Conservation (phyloP, 208 protist species). For the Acanthamoeba triangularis region DNA sequence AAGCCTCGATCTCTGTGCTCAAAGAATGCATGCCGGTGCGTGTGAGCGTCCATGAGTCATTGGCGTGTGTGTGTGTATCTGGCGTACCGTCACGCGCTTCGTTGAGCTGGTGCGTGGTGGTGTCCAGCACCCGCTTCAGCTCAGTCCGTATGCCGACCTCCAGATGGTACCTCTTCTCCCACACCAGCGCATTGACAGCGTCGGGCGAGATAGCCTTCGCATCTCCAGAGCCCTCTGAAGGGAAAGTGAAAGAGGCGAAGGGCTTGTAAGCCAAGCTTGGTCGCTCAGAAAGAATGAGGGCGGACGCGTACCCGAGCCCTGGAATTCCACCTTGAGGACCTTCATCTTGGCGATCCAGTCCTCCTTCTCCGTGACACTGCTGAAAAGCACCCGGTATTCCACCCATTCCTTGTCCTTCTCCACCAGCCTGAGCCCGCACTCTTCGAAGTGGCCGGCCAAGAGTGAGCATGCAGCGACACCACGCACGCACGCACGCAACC, state of each 20-base stretch:
- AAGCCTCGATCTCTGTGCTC: not conserved
- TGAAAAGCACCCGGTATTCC: not conserved
- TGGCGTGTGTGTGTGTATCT: not conserved
- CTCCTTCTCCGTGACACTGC: not conserved
- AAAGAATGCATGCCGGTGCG: not conserved
- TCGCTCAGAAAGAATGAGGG: not conserved
- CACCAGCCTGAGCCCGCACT: not conserved
- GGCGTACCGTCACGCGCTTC: not conserved
- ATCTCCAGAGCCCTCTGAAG: not conserved
- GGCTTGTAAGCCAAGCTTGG: not conserved
- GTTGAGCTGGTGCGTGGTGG: not conserved
- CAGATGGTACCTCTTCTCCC: not conserved
- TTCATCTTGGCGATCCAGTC: constrained; percentile 55
- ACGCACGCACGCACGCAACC: not conserved
- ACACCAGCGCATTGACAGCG: constrained; percentile 5
- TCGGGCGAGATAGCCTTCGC: not conserved
- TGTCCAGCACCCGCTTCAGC: not conserved
- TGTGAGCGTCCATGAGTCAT: not conserved
- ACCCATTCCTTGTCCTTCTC: constrained; percentile 8
- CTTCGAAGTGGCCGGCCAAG: not conserved
- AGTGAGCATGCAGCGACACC: not conserved
- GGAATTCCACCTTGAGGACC: not conserved
- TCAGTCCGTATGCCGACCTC: not conserved
- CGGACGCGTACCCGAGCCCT: not conserved
- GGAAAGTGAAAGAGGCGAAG: too few species aligned